A percentile compares a stretch with the other conserved stretches of the same genome.
These are phyloP conservation scores for Annona cherimola DNA, from an alignment of 164 flowering plant genomes.

Conservation along the genomic window DNA sequence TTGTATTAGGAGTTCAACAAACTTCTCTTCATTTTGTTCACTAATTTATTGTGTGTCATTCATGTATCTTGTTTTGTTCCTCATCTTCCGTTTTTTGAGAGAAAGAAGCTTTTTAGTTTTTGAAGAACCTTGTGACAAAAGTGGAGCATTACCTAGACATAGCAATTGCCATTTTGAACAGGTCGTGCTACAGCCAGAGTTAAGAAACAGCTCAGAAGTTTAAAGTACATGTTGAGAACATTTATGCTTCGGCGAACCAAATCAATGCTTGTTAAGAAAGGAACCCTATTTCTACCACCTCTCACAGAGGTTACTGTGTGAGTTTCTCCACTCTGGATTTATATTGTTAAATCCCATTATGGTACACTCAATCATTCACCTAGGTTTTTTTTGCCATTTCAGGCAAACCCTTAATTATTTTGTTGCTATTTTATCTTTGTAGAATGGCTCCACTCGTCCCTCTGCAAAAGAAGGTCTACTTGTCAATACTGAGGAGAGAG, in stretches of 20 bases:
- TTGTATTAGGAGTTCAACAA: background rate
- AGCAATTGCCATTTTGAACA: slow-evolving; percentile 24
- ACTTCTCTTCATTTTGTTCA: background rate
- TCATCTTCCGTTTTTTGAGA: background rate
- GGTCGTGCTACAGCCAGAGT: slow-evolving; percentile 35
- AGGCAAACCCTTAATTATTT: background rate
- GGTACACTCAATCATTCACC: background rate
- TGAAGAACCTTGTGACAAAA: slow-evolving; percentile 5
- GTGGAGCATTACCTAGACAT: slow-evolving; percentile 11
- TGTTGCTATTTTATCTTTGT: slow-evolving; percentile 11
- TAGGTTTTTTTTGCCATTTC: background rate
- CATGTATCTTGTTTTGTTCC: background rate
- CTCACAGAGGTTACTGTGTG: slow-evolving; percentile 86
- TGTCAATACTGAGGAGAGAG: slow-evolving; percentile 84
- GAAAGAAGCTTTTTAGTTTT: background rate
- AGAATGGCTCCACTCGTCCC: slow-evolving; percentile 77
- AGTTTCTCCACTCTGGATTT: slow-evolving; percentile 27
- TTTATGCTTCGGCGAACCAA: slow-evolving; percentile 93
- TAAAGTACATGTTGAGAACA: slow-evolving; percentile 59
- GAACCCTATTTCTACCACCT: slow-evolving; percentile 70
- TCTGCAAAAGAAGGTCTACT: slow-evolving; percentile 78
- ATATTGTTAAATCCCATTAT: slow-evolving; percentile 1
- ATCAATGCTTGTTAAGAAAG: slow-evolving; percentile 65
- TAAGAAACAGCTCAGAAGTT: slow-evolving; percentile 38
- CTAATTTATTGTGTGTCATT: background rate